Evolutionary conservation across 345 rosid genomes (phyloP).

Genomic region (Clarkia xantiana): DNA sequence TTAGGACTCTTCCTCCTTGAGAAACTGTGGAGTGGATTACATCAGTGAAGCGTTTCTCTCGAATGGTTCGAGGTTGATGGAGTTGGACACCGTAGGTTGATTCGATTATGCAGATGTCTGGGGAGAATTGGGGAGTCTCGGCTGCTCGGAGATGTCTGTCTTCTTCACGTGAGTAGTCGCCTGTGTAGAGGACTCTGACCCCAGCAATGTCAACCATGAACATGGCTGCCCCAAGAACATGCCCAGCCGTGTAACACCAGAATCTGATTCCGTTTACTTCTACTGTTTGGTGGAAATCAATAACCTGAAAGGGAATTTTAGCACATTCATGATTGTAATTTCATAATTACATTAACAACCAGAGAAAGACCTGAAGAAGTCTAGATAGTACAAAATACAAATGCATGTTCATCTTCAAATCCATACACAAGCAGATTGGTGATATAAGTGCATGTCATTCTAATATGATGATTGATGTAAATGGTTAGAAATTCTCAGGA

Average conservation of each 20-base stretch:
- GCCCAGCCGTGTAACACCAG: constrained; percentile 99
- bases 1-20: constrained; percentile 86
- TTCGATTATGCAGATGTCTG: constrained; percentile 87
- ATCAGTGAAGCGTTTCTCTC: constrained; percentile 95
- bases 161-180: constrained; percentile 93
- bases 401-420: too few species aligned
- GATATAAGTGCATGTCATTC: neutral
- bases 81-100: constrained; percentile 95
- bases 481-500: neutral
- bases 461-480: neutral
- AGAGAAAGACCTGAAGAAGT: too few species aligned
- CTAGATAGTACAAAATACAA: too few species aligned
- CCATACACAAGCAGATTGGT: neutral
- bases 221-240: constrained; percentile 98
- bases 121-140: constrained; percentile 92
- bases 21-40: constrained; percentile 71
- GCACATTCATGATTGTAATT: too few species aligned
- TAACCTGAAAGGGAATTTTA: constrained; percentile 22
- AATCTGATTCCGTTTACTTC: constrained; percentile 85
- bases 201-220: constrained; percentile 96
- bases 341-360: too few species aligned
- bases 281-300: constrained; percentile 86
- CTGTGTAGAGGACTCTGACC: constrained; percentile 83
- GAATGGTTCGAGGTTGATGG: constrained; percentile 72
- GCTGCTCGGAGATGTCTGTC: constrained; percentile 92